Percentiles rank a stretch among this genome's conserved stretches.
phyloP scores from a whole-genome alignment of 2,329 filamentous ascomycete species.

The Fusarium subtropicale region DNA sequence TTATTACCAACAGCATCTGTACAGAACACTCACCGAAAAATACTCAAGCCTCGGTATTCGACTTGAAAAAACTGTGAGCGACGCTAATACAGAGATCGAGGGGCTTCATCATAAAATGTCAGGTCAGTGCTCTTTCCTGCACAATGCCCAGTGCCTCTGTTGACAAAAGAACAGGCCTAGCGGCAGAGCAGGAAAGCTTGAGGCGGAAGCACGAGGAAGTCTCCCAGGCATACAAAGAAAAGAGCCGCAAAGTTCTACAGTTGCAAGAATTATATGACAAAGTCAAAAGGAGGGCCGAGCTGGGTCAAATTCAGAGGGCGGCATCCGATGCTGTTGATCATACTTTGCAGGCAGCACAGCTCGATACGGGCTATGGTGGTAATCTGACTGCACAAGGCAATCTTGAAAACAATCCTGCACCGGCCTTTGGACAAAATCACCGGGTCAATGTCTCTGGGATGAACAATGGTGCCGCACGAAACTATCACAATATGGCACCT shows the following conservation, averaged over 20 bases:
- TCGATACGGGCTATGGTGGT: constrained; percentile 12
- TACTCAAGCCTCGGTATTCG: constrained; percentile 72
- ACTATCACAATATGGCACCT: constrained; percentile 15
- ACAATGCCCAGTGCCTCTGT: not conserved
- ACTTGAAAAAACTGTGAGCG: constrained; percentile 78
- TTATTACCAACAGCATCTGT: constrained; percentile 79
- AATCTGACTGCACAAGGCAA: constrained; percentile 5
- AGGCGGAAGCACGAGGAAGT: constrained; percentile 80
- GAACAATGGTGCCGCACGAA: constrained; percentile 29
- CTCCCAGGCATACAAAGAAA: constrained; percentile 73
- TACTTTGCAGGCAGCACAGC: constrained; percentile 38
- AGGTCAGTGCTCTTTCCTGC: constrained; percentile 56
- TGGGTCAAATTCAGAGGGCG: constrained; percentile 66
- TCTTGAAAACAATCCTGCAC: not conserved
- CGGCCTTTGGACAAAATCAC: constrained; percentile 27
- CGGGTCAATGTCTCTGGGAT: constrained; percentile 37
- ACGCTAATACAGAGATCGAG: constrained; percentile 79
- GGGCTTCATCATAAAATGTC: constrained; percentile 72
- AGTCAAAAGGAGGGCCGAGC: constrained; percentile 66
- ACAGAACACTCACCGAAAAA: constrained; percentile 78
- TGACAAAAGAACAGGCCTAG: constrained; percentile 58
- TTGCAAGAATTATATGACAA: constrained; percentile 74
- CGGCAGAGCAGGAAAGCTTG: constrained; percentile 71
- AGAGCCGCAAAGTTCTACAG: constrained; percentile 75
- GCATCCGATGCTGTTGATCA: constrained; percentile 60